Evolutionary conservation across 1,139 yeast genomes (phyloP).

Genomic region (Taphrina communis): DNA sequence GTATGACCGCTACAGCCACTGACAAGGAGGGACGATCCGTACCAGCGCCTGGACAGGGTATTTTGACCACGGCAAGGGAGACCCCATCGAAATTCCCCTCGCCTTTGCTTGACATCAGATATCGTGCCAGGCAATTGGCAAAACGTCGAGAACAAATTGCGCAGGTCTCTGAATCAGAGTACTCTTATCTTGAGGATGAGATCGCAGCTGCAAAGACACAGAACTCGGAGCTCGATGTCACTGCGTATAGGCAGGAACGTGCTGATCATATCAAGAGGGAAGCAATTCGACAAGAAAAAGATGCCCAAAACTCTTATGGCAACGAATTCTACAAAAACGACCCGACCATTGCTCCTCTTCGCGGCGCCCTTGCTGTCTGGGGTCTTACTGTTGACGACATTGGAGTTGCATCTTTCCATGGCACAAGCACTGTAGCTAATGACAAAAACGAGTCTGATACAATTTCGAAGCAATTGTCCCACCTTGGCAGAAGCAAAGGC

Average conservation of each 20-base stretch:
- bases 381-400: slow-evolving; percentile 92
- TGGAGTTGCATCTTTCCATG: slow-evolving; percentile 99
- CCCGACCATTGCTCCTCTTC: slow-evolving; percentile 92
- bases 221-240: slow-evolving; percentile 51
- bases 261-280: slow-evolving; percentile 86
- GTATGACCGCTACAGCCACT: slow-evolving; percentile 93
- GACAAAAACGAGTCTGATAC: slow-evolving; percentile 97
- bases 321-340: slow-evolving; percentile 89
- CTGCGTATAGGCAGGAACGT: slow-evolving; percentile 73
- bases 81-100: slow-evolving; percentile 79
- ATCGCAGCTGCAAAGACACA: slow-evolving; percentile 61
- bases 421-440: slow-evolving; percentile 97
- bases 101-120: slow-evolving; percentile 83
- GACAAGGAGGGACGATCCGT: slow-evolving; percentile 98
- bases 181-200: slow-evolving; percentile 72
- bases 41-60: slow-evolving; percentile 99
- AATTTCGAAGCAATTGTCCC: slow-evolving; percentile 87
- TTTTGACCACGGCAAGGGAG: slow-evolving; percentile 96
- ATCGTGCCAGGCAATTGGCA: slow-evolving; percentile 90
- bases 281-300: slow-evolving; percentile 80
- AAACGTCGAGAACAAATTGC: slow-evolving; percentile 78
- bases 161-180: slow-evolving; percentile 83
- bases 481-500: slow-evolving; percentile 95
- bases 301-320: slow-evolving; percentile 94
- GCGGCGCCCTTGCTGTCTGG: slow-evolving; percentile 95